Percentiles rank a stretch among this genome's conserved stretches.
These are phyloP conservation scores for Penicillium coprophilum DNA, from an alignment of 495 filamentous ascomycete genomes.

Conservation along the genomic window DNA sequence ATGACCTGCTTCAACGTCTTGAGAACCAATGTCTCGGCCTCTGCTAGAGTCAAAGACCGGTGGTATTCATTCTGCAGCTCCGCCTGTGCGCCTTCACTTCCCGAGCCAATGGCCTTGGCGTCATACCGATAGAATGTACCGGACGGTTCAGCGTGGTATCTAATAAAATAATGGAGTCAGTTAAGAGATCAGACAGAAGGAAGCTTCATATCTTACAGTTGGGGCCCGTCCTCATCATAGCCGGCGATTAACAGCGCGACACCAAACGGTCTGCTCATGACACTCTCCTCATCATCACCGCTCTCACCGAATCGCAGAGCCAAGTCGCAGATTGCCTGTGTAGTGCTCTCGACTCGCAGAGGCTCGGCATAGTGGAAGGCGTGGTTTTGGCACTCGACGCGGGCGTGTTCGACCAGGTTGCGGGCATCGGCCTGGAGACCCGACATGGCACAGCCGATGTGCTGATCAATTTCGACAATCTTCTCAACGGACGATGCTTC, in stretches of 20 bases:
- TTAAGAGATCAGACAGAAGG: not conserved
- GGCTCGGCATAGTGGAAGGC: slow-evolving; percentile 95
- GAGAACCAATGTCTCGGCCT: slow-evolving; percentile 91
- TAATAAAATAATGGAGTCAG: slow-evolving; percentile 25
- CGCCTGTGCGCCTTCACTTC: slow-evolving; percentile 93
- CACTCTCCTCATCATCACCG: slow-evolving; percentile 96
- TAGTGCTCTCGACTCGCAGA: slow-evolving; percentile 93
- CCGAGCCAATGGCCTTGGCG: slow-evolving; percentile 96
- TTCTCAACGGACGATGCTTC: slow-evolving; percentile 98
- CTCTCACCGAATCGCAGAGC: slow-evolving; percentile 95
- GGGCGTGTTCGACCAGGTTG: slow-evolving; percentile 95
- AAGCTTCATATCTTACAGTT: slow-evolving; percentile 58
- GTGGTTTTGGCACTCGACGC: slow-evolving; percentile 95
- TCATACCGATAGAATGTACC: slow-evolving; percentile 99
- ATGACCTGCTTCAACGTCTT: slow-evolving; percentile 99
- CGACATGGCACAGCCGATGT: slow-evolving; percentile 98
- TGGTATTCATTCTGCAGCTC: slow-evolving; percentile 99
- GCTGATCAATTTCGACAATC: slow-evolving; percentile 97
- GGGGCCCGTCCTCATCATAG: slow-evolving; percentile 94
- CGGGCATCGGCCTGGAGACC: slow-evolving; percentile 96
- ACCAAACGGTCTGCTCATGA: slow-evolving; percentile 96
- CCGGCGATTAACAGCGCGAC: slow-evolving; percentile 96
- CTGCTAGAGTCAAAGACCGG: slow-evolving; percentile 89
- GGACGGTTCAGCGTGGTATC: slow-evolving; percentile 95
- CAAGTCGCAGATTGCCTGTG: slow-evolving; percentile 97